A percentile compares a stretch with the other conserved stretches of the same genome.
phyloP scores from a whole-genome alignment of 2,329 filamentous ascomycete species.

The Penicillium sp. region DNA sequence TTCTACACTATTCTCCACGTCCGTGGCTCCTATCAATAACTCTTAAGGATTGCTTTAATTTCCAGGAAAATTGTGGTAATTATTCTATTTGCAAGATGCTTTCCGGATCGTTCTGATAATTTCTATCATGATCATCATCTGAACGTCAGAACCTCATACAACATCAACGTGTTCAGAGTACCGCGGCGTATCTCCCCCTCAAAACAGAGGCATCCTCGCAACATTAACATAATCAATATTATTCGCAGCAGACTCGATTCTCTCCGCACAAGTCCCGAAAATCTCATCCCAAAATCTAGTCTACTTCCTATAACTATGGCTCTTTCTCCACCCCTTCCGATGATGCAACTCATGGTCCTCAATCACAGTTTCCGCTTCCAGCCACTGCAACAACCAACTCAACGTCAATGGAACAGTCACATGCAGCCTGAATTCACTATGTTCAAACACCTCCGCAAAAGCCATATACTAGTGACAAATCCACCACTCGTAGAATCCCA shows the following conservation, averaged over 20 bases:
- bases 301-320: constrained; percentile 43
- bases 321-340: constrained; percentile 46
- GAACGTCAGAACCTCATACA: background rate
- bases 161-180: too few relatives aligned
- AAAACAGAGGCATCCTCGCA: constrained; percentile 38
- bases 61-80: background rate
- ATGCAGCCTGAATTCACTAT: constrained; percentile 38
- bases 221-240: constrained; percentile 42
- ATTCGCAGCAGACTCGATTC: constrained; percentile 41
- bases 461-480: constrained; percentile 51
- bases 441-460: constrained; percentile 37
- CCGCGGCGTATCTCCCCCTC: background rate
- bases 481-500: constrained; percentile 56
- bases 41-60: too few relatives aligned
- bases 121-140: constrained; percentile 3
- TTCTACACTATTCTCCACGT: background rate
- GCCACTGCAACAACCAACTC: constrained; percentile 39
- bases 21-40: background rate
- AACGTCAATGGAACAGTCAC: constrained; percentile 42
- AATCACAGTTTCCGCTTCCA: constrained; percentile 47
- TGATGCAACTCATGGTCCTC: constrained; percentile 51
- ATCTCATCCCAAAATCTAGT: constrained; percentile 42
- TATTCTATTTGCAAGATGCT: background rate
- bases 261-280: constrained; percentile 42
- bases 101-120: background rate